Base-by-base conservation (phyloP, 768 basidiomycete genomes). In the Leccinum variicolor region DNA sequence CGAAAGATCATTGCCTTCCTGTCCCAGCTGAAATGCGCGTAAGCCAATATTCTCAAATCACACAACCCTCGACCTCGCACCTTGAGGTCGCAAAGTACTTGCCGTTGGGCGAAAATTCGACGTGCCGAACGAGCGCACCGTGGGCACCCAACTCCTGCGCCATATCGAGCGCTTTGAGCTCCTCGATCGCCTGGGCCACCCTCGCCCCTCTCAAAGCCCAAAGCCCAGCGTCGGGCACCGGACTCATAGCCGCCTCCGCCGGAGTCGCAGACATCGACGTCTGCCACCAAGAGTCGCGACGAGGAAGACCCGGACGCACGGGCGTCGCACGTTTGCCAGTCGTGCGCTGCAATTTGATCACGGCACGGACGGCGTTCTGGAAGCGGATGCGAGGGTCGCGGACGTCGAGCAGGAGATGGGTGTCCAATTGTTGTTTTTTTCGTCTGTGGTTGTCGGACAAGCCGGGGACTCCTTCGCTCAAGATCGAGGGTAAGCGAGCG, bases 61-160 rank as follows among this genome's bases (percentile, higher is more conserved):
- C n/a, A 23, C 21, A 10, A 45, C 21, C 39, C 2, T 6, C 17
- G 43, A 6, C 13, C 14, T 33, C 71, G 9, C 53, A 81, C 74
- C 81, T 81, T n/a, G 82, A 77, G 4, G 83, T 83, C 15, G 82
- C 81, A 53, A 83, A 63, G 55, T 76, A 81, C 62, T 74, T 76
- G n/a, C 81, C 82, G 53, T 79, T 77, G 5, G 81, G 82, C 17
- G 82, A 83, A 69, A 83, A 83, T 60, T 83, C 77, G 33, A 84
- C 57, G 52, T 83, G 80, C n/a, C 81, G 65, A 34, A 83, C 82
- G 26, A 82, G 75, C 10, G 81, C 82, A 23, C 68, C 66, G 52
- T 83, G 81, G 3, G 75, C 73, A 21, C 64, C 66, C 7, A 79
- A 56, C 47, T 75, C 76, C 55, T 81, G 76, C 7, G 69, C 68